These are phyloP conservation scores for Cladosporium sp. DNA, from an alignment of 2,329 filamentous ascomycete species.

Conservation along the genomic window DNA sequence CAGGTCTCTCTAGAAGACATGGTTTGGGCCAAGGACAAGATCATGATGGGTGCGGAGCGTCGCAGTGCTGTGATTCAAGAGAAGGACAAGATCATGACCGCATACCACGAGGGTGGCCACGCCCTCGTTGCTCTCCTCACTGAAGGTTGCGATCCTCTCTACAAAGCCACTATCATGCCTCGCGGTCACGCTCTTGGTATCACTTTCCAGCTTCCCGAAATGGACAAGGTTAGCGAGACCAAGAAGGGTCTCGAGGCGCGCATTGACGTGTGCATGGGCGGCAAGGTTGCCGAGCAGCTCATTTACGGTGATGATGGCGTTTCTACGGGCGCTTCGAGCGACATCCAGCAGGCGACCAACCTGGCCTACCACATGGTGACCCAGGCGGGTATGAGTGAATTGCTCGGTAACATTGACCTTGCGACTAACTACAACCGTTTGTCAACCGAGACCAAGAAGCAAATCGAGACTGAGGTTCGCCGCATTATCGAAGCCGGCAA, in stretches of 20 bases:
- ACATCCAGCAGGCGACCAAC: slow-evolving; percentile 74
- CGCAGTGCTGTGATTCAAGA: slow-evolving; percentile 83
- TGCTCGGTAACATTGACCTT: slow-evolving; percentile 85
- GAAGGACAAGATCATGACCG: slow-evolving; percentile 93
- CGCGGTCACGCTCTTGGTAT: slow-evolving; percentile 80
- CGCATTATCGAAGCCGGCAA: slow-evolving; percentile 76
- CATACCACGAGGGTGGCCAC: slow-evolving; percentile 93
- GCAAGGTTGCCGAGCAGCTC: slow-evolving; percentile 85
- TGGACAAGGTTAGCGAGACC: slow-evolving; percentile 87
- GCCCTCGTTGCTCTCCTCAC: slow-evolving; percentile 83
- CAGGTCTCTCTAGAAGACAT: slow-evolving; percentile 74
- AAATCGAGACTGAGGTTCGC: slow-evolving; percentile 85
- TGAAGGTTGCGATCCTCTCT: slow-evolving; percentile 68
- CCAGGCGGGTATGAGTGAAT: slow-evolving; percentile 78
- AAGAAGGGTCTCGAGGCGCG: slow-evolving; percentile 74
- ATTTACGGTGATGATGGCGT: slow-evolving; percentile 88
- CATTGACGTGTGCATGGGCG: slow-evolving; percentile 76
- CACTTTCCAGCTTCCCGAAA: slow-evolving; percentile 80
- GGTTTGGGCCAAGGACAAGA: slow-evolving; percentile 97
- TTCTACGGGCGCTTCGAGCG: slow-evolving; percentile 77
- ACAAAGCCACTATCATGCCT: slow-evolving; percentile 96
- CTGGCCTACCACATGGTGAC: slow-evolving; percentile 86
- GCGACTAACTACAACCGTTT: slow-evolving; percentile 71
- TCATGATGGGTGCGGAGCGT: slow-evolving; percentile 92
- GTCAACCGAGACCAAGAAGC: slow-evolving; percentile 76